Conservation (phyloP, 2,329 filamentous ascomycete species). For the Colletotrichum cordylinicola region DNA sequence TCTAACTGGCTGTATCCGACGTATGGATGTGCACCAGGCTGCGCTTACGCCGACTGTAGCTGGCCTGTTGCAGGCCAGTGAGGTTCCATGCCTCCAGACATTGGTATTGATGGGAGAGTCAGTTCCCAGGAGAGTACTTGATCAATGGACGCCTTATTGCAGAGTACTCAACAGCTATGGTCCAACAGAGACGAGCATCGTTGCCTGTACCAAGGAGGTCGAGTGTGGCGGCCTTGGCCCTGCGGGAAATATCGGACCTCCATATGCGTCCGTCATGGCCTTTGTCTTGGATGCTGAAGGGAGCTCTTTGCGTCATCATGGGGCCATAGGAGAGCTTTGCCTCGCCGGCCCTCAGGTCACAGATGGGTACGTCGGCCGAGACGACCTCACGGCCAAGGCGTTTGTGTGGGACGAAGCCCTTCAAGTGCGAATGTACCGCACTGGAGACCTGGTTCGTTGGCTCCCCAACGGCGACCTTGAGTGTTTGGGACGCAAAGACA, state of each 20-base stretch:
- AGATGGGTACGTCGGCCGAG: slow-evolving; percentile 23
- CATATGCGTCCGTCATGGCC: not conserved
- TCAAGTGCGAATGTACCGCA: slow-evolving; percentile 20
- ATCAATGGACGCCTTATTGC: slow-evolving; percentile 7
- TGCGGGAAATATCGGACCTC: not conserved
- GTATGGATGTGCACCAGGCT: slow-evolving; percentile 1
- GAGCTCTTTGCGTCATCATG: slow-evolving; percentile 2
- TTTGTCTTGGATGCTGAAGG: not conserved
- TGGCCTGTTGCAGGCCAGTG: slow-evolving; percentile 13
- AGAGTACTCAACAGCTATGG: slow-evolving; percentile 25
- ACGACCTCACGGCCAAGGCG: slow-evolving; percentile 5
- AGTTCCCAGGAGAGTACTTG: not conserved
- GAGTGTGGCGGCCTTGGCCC: not conserved
- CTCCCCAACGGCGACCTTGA: slow-evolving; percentile 23
- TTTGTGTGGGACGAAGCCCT: slow-evolving; percentile 4
- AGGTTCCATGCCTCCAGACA: slow-evolving; percentile 19
- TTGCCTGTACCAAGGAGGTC: slow-evolving; percentile 12
- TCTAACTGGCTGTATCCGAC: not conserved
- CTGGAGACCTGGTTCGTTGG: slow-evolving; percentile 23
- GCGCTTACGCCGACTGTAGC: slow-evolving; percentile 25
- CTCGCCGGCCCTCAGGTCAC: slow-evolving; percentile 24
- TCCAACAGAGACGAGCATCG: slow-evolving; percentile 22
- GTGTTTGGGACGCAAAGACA: slow-evolving; percentile 24
- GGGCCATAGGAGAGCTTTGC: slow-evolving; percentile 26
- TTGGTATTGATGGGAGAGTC: slow-evolving; percentile 18